Evolutionary conservation across 306 rosid genomes (phyloP), one percentile per base, ranked within the genome.

Genomic region (Acacia crassicarpa): DNA sequence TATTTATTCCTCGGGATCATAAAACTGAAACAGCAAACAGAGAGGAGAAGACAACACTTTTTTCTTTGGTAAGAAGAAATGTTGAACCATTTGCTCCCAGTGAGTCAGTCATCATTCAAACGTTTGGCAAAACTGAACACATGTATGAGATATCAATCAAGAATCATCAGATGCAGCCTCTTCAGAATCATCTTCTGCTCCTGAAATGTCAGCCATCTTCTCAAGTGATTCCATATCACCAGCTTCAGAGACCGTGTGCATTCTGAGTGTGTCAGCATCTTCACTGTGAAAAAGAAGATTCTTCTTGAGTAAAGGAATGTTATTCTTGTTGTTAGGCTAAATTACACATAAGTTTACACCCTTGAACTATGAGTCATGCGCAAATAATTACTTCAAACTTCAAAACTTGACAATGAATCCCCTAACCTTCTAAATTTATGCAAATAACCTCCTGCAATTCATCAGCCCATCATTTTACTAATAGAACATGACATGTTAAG

Each of bases 201-300:
- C 97, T 71, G 92, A 89, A 85, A 33, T 83, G 19, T 89, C 96
- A 66, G 85, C 89, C 99, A 93, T 92, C 80, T 89, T 89, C 86
- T 95, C 91, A 54, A 95, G 95, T 10, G 88, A 86, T 74, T 92
- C 97, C 62, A 95, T 80, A 81, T 87, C 94, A 61, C 96, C 98
- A 48, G 82, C 93, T 80, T 95, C 98, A 54, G 97, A 90, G 44
- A 88, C 80, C 0, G 97, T 91, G 87, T 93, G 95, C 49, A 89
- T 59, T 84, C 99, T 89, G 75, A 93, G 88, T 87, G 86, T 80
- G 70, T 92, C 93, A 40, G 96, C 96, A 81, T 95, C 99, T 27
- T 93, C 99, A 70, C 98, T 95, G 93, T 49, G 78, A 43, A 63
- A 56, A 70, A 76, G 66, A 75, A 82, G 12, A 68, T n/a, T 84